Evolutionary conservation across 176 grass and related monocot genomes (phyloP).

Genomic region (Carex cristatella): DNA sequence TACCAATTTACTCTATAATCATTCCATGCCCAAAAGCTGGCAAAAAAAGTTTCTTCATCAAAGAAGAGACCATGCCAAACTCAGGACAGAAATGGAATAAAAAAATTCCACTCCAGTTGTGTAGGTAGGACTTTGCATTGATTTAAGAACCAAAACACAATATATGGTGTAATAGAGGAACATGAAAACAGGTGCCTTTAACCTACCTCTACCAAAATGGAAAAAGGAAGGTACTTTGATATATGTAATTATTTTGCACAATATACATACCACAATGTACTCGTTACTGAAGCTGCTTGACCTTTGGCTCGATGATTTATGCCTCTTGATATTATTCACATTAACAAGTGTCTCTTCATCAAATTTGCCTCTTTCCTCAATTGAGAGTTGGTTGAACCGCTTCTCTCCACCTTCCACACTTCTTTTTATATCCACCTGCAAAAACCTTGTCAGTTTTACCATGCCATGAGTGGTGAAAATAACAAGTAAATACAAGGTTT

Average conservation of each 20-base stretch:
- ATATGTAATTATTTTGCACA: neutral
- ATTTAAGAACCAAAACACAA: neutral
- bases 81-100: neutral
- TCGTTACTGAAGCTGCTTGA: constrained; percentile 85
- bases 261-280: constrained; percentile 88
- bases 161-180: neutral
- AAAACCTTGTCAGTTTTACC: constrained; percentile 2
- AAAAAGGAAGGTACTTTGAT: constrained; percentile 7
- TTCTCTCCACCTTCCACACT: constrained; percentile 90
- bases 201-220: neutral
- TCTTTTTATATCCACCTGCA: constrained; percentile 83
- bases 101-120: neutral
- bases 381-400: constrained; percentile 92
- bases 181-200: neutral
- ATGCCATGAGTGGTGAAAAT: neutral
- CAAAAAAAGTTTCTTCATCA: neutral
- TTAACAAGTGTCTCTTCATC: constrained; percentile 99
- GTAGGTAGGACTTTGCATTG: neutral
- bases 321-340: constrained; percentile 93
- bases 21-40: neutral
- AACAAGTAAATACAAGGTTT: neutral
- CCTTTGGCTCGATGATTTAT: constrained; percentile 51
- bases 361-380: constrained; percentile 98
- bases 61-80: neutral
- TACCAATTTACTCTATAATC: neutral